phyloP scores from a whole-genome alignment of 2,329 filamentous ascomycete species.

The Westerdykella sp. region DNA sequence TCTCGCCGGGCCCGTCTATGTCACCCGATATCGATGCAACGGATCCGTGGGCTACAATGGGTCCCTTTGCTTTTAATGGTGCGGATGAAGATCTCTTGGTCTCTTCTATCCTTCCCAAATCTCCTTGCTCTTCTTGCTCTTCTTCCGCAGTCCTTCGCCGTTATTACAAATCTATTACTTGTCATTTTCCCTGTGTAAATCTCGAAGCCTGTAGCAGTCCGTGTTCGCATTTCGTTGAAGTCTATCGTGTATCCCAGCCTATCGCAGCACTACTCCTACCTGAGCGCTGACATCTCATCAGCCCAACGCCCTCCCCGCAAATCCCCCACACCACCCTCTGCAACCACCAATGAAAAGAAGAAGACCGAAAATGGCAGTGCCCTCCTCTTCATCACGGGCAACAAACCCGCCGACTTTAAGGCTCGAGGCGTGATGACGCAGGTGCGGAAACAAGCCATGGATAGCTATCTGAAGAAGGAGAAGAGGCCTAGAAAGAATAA shows the following conservation, averaged over 20 bases:
- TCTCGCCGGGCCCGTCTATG: constrained; percentile 17
- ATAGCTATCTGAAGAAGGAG: constrained; percentile 20
- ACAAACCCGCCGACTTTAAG: constrained; percentile 27
- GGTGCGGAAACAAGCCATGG: constrained; percentile 35
- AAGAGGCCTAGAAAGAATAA: constrained; percentile 11
- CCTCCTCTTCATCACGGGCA: constrained; percentile 31
- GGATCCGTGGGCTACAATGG: constrained; percentile 19
- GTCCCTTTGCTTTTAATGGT: constrained; percentile 18
- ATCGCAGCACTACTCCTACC: too few relatives aligned
- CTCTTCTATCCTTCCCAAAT: constrained; percentile 1
- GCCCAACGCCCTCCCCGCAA: constrained; percentile 6
- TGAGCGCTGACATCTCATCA: not conserved
- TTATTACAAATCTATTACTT: not conserved
- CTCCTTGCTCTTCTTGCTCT: not conserved
- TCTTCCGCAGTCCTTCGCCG: constrained; percentile 1
- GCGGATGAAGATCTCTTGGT: constrained; percentile 9
- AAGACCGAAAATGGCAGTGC: constrained; percentile 7
- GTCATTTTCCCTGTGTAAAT: not conserved
- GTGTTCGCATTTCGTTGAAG: not conserved
- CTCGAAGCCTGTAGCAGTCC: not conserved
- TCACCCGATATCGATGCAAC: constrained; percentile 11
- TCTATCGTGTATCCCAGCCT: not conserved
- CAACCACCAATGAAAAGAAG: not conserved
- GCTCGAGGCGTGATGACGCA: constrained; percentile 26
- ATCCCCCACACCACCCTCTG: constrained; percentile 8